Percentiles rank a stretch among this genome's conserved stretches.
Evolutionary conservation across 306 rosid genomes (phyloP).

Genomic region (Begonia peltatifolia): DNA sequence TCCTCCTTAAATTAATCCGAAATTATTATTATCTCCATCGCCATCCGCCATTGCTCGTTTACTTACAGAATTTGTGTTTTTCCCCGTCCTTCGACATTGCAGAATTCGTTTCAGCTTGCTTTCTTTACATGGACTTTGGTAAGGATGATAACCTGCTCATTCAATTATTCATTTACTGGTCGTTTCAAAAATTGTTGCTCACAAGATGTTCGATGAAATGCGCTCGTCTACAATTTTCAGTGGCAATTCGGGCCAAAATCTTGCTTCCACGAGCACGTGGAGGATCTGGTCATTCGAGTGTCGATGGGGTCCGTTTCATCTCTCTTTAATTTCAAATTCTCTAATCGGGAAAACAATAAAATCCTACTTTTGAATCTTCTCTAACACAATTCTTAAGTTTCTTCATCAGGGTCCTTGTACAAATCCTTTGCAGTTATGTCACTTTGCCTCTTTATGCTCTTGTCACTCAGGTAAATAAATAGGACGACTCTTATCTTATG

Average conservation of each 20-base stretch:
- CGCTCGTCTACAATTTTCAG: background rate
- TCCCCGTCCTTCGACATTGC: background rate
- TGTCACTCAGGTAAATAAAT: slow-evolving; percentile 6
- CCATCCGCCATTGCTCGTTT: background rate
- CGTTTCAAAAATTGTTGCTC: no score
- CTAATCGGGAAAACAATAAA: background rate
- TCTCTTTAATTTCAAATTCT: background rate
- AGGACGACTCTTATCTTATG: background rate
- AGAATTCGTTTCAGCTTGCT: slow-evolving; percentile 13
- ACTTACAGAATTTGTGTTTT: background rate
- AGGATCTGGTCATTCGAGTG: slow-evolving; percentile 7
- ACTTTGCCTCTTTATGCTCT: slow-evolving; percentile 10
- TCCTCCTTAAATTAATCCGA: background rate
- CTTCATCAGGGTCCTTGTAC: slow-evolving; percentile 7
- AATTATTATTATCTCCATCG: background rate
- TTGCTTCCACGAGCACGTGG: slow-evolving; percentile 9
- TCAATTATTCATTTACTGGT: no score
- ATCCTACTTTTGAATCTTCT: background rate
- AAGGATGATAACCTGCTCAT: background rate
- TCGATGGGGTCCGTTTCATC: slow-evolving; percentile 4
- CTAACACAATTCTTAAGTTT: background rate
- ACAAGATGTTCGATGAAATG: no score
- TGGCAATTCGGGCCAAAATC: slow-evolving; percentile 10
- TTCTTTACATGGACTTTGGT: slow-evolving; percentile 15
- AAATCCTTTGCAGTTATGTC: slow-evolving; percentile 10